These are phyloP conservation scores for Vicia villosa DNA, from an alignment of 306 rosid species.

Conservation along the genomic window DNA sequence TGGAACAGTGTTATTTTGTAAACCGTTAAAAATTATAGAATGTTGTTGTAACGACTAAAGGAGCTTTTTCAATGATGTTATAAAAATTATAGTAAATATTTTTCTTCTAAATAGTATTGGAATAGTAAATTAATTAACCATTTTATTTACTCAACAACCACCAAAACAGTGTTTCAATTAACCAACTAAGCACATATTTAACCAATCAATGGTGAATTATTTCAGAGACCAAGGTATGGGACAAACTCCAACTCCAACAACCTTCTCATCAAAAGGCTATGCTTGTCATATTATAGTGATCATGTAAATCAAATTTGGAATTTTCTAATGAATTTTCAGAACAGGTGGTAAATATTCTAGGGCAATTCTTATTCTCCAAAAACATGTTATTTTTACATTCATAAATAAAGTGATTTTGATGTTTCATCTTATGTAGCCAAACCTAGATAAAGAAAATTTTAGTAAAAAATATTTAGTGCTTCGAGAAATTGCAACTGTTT, in stretches of 20 bases:
- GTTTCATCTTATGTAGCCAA: too few species aligned
- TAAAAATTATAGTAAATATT: too few species aligned
- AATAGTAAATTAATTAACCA: too few species aligned
- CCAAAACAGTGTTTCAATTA: slow-evolving; percentile 23
- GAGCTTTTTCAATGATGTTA: too few species aligned
- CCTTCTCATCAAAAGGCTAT: slow-evolving; percentile 37
- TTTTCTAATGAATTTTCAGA: slow-evolving; percentile 17
- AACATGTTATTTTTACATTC: slow-evolving; percentile 7
- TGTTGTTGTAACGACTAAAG: slow-evolving; percentile 38
- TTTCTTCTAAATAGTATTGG: too few species aligned
- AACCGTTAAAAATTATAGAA: slow-evolving; percentile 32
- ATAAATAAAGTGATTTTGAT: slow-evolving; percentile 26
- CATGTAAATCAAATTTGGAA: slow-evolving; percentile 31
- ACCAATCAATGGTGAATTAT: slow-evolving; percentile 30
- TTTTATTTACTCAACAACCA: too few species aligned
- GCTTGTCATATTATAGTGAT: slow-evolving; percentile 39
- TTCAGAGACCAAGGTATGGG: slow-evolving; percentile 38
- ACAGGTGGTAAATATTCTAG: slow-evolving; percentile 23
- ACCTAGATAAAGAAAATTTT: too few species aligned
- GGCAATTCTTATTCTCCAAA: slow-evolving; percentile 22
- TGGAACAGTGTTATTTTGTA: slow-evolving; percentile 40
- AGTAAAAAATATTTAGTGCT: slow-evolving; percentile 23
- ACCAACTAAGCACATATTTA: slow-evolving; percentile 36
- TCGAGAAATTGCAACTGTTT: slow-evolving; percentile 34
- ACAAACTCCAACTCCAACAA: slow-evolving; percentile 42